Evolutionary conservation across 805 yeast genomes (phyloP), one percentile per base, ranked within the genome.

Genomic region (Starmerella potacharoeniae): DNA sequence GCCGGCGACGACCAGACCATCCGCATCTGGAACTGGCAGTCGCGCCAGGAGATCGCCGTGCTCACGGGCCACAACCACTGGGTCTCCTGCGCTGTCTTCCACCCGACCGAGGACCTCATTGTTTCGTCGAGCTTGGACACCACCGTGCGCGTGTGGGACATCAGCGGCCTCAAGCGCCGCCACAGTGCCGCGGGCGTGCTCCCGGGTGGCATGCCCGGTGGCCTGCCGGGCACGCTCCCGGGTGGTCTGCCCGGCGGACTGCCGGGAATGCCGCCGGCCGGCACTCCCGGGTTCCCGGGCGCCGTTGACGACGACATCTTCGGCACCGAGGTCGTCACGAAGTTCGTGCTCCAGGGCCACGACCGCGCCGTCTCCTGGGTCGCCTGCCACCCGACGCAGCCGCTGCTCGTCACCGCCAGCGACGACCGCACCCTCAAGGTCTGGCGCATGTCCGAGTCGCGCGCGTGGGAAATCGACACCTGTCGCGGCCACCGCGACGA

Each of bases 1-100:
- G 83, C 93, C 58, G 87, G 96, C 46, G 99, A 93, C 71, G 99
- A 93, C 75, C 98, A 93, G 73, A 93, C 99, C 35, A 89, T 95
- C 61, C 80, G 99, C 69, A 91, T 93, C 62, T 93, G 99, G 99
- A 95, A 93, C 73, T 93, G 98, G 98, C 98, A 95, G 75, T 90
- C 90, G 69, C 82, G 98, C 64, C 91, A 89, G 69, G 97, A 93
- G 66, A 85, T 93, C 66, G 97, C 97, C 9, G 88, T 96, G 66
- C 74, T 93, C 63, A 91, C 98, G 7, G 98, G 99, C 59, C 99
- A 93, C 71, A 90, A 88, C 72, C 98, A 93, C 73, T 93, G 95
- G 71, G 97, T 93, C 54, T 87, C 93, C 93, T 86, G 95, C 64
- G 97, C 98, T 2, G 95, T 87, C 70, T 93, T 93, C 78, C 99